Evolutionary conservation across 2,329 filamentous ascomycete genomes (phyloP).

Genomic region (Trichoderma sp.): DNA sequence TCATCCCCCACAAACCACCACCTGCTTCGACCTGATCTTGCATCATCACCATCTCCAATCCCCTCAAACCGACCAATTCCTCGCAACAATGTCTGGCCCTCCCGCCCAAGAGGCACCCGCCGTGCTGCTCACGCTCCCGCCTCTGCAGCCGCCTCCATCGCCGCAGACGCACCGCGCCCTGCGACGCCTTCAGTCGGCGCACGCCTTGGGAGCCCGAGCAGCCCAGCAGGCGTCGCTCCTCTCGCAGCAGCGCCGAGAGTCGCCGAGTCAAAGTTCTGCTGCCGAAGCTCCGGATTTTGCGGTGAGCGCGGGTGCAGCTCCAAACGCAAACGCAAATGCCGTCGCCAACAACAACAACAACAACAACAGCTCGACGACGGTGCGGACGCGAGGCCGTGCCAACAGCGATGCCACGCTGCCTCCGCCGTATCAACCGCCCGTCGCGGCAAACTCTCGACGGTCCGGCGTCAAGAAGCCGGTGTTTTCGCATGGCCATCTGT

Average conservation of each 20-base stretch:
- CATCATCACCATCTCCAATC: background rate
- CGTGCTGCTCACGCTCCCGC: background rate
- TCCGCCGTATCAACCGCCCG: conserved; percentile 35
- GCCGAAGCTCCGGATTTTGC: background rate
- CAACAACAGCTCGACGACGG: conserved; percentile 28
- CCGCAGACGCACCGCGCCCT: conserved; percentile 65
- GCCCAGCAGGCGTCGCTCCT: conserved; percentile 52
- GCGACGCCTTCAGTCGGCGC: conserved; percentile 72
- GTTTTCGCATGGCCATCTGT: conserved; percentile 53
- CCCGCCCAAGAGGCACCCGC: conserved; percentile 5
- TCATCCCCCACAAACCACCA: background rate
- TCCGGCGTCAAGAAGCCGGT: conserved; percentile 42
- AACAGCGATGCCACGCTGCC: conserved; percentile 65
- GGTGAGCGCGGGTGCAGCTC: background rate
- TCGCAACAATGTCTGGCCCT: background rate
- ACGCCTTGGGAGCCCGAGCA: conserved; percentile 59
- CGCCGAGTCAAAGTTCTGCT: conserved; percentile 30
- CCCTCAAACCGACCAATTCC: too few relatives aligned
- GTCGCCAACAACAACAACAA: too few relatives aligned
- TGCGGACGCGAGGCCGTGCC: conserved; percentile 58
- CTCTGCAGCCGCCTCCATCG: conserved; percentile 45
- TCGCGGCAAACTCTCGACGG: conserved; percentile 36
- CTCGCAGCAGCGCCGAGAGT: conserved; percentile 58
- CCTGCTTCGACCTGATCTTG: background rate
- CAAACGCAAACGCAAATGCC: background rate